Percentiles rank a stretch among this genome's conserved stretches.
Conservation (phyloP, 2,329 filamentous ascomycete species). For the Erysiphe neolycopersici region DNA sequence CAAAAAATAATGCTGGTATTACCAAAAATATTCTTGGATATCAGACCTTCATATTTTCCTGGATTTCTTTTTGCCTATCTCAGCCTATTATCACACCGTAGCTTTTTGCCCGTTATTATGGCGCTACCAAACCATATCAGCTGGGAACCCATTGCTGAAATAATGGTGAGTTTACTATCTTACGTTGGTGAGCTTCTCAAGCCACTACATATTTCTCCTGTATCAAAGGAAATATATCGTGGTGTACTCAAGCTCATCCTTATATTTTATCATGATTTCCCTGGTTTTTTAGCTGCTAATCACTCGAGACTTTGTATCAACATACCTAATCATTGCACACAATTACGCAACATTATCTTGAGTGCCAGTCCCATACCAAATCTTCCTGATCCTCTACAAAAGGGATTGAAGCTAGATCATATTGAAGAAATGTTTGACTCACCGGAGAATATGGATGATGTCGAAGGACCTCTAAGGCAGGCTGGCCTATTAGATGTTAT, state of each 20-base stretch:
- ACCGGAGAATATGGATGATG: conserved; percentile 37
- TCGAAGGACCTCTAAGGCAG: conserved; percentile 21
- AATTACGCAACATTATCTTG: conserved; percentile 70
- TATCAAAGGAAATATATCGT: conserved; percentile 63
- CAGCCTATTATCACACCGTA: conserved; percentile 54
- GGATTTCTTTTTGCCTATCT: conserved; percentile 74
- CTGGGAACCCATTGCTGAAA: conserved; percentile 49
- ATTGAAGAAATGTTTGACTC: conserved; percentile 46
- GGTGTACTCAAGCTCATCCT: conserved; percentile 60
- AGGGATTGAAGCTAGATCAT: conserved; percentile 49
- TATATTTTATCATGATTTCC: conserved; percentile 77
- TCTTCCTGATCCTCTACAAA: conserved; percentile 45
- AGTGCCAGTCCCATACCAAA: conserved; percentile 43
- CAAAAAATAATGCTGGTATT: conserved; percentile 46
- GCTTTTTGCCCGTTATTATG: conserved; percentile 58
- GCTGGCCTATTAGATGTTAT: conserved; percentile 31
- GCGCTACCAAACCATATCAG: conserved; percentile 38
- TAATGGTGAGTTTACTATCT: conserved; percentile 44
- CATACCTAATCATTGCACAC: conserved; percentile 60
- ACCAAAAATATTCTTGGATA: conserved; percentile 39
- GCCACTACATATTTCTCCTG: conserved; percentile 35
- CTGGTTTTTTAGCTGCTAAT: conserved; percentile 74
- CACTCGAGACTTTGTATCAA: conserved; percentile 57
- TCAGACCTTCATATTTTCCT: conserved; percentile 54
- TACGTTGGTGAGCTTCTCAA: conserved; percentile 64